Evolutionary conservation across 768 basidiomycete species (phyloP).

Genomic region (Calvatia gigantea): DNA sequence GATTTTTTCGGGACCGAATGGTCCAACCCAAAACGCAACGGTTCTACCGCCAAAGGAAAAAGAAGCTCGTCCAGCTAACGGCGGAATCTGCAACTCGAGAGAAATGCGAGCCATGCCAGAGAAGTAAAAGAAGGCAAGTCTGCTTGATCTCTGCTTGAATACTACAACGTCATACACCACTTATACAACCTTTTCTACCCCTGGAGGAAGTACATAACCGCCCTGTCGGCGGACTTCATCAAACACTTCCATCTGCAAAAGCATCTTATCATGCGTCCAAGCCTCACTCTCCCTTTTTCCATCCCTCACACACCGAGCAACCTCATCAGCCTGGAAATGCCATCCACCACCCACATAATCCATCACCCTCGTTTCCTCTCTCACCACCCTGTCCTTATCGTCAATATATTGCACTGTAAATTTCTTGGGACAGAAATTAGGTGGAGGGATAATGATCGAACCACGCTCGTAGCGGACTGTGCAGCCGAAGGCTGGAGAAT

Average conservation of each 20-base stretch:
- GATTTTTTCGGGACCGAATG: too few species aligned
- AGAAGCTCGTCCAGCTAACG: too few species aligned
- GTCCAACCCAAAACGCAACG: too few species aligned
- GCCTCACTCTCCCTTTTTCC: conserved; percentile 69
- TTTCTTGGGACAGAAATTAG: conserved; percentile 63
- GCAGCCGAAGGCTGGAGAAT: conserved; percentile 46
- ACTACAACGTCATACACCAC: background rate
- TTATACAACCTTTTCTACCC: conserved; percentile 51
- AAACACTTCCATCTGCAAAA: conserved; percentile 80
- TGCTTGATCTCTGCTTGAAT: background rate
- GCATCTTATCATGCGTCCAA: conserved; percentile 79
- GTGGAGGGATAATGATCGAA: conserved; percentile 57
- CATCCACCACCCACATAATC: conserved; percentile 67
- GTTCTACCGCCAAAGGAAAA: too few species aligned
- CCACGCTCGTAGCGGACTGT: conserved; percentile 75
- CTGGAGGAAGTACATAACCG: conserved; percentile 57
- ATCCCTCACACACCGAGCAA: conserved; percentile 71
- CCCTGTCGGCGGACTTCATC: conserved; percentile 81
- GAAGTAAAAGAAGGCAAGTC: too few species aligned
- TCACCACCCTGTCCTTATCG: conserved; percentile 28
- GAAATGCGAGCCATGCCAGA: too few species aligned
- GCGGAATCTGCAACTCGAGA: too few species aligned
- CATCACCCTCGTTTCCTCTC: conserved; percentile 57
- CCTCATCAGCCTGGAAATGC: conserved; percentile 89
- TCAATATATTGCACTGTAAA: conserved; percentile 64